A percentile compares a stretch with the other conserved stretches of the same genome.
Evolutionary conservation across 495 filamentous ascomycete genomes (phyloP).

Genomic region (Cryomyces minteri): DNA sequence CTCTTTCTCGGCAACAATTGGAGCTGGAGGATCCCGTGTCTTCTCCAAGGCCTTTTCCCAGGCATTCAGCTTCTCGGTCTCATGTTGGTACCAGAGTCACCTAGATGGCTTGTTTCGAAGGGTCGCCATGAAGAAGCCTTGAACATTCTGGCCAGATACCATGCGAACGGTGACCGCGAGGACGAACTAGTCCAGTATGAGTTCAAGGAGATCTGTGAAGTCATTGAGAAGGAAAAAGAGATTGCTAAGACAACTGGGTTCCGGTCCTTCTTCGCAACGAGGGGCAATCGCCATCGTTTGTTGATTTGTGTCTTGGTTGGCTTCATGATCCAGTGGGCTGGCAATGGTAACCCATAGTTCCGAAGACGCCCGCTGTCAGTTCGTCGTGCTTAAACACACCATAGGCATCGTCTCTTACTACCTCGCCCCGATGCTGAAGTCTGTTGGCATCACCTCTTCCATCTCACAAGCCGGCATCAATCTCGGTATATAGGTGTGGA

Average conservation of each 20-base stretch:
- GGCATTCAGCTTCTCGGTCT: constrained; percentile 1
- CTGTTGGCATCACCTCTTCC: constrained; percentile 14
- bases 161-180: constrained; percentile 36
- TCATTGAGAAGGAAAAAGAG: constrained; percentile 11
- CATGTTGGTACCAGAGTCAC: constrained; percentile 2
- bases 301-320: constrained; percentile 37
- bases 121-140: constrained; percentile 11
- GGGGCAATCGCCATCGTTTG: constrained; percentile 49
- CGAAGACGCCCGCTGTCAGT: background rate
- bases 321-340: constrained; percentile 50
- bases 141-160: constrained; percentile 14
- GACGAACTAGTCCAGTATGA: constrained; percentile 40
- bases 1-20: constrained; percentile 20
- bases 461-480: constrained; percentile 7
- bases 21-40: background rate
- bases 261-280: constrained; percentile 36
- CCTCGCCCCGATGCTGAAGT: constrained; percentile 12
- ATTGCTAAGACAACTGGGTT: background rate
- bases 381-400: constrained; percentile 3
- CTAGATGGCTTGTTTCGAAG: constrained; percentile 7
- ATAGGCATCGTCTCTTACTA: constrained; percentile 10
- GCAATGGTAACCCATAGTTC: constrained; percentile 22
- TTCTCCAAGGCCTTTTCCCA: background rate
- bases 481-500: constrained; percentile 1
- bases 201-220: constrained; percentile 21